Percentiles rank a stretch among this genome's conserved stretches.
Evolutionary conservation across 2,329 filamentous ascomycete genomes (phyloP).

Genomic region (Aulographum hederae): DNA sequence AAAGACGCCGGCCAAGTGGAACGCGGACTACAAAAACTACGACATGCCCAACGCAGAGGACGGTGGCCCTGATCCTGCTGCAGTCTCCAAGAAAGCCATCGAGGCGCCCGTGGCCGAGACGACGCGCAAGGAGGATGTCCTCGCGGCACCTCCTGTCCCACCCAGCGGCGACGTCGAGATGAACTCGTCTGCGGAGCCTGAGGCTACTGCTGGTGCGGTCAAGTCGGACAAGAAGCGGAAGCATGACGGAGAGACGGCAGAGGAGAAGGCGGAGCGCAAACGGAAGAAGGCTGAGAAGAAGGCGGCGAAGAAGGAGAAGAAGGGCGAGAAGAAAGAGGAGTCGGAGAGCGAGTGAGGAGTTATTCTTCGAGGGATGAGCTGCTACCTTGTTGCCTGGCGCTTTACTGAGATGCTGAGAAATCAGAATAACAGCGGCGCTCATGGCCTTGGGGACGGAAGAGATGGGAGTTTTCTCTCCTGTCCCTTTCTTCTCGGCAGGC

Average conservation of each 20-base stretch:
- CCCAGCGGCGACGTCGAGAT: neutral
- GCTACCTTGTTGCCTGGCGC: too few species aligned
- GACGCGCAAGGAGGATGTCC: constrained; percentile 18
- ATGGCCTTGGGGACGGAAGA: too few species aligned
- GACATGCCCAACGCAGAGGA: constrained; percentile 35
- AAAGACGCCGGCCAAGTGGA: constrained; percentile 86
- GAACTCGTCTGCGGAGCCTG: constrained; percentile 12
- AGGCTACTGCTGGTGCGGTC: constrained; percentile 22
- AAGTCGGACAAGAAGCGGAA: constrained; percentile 25
- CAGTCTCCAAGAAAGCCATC: neutral
- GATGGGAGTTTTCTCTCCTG: too few species aligned
- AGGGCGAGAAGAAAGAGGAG: constrained; percentile 18
- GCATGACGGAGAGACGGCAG: constrained; percentile 22
- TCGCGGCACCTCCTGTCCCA: neutral
- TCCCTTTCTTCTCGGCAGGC: too few species aligned
- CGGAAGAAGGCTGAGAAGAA: constrained; percentile 23
- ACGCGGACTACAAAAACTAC: constrained; percentile 81
- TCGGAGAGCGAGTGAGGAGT: too few species aligned
- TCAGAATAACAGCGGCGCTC: too few species aligned
- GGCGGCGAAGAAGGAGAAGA: constrained; percentile 32
- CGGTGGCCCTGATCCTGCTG: constrained; percentile 12
- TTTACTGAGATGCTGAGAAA: too few species aligned
- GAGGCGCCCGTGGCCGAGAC: constrained; percentile 25
- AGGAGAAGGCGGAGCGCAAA: constrained; percentile 23
- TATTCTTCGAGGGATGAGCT: too few species aligned